These are phyloP conservation scores for Ramaria rubella DNA, from an alignment of 768 basidiomycete genomes.

Conservation along the genomic window DNA sequence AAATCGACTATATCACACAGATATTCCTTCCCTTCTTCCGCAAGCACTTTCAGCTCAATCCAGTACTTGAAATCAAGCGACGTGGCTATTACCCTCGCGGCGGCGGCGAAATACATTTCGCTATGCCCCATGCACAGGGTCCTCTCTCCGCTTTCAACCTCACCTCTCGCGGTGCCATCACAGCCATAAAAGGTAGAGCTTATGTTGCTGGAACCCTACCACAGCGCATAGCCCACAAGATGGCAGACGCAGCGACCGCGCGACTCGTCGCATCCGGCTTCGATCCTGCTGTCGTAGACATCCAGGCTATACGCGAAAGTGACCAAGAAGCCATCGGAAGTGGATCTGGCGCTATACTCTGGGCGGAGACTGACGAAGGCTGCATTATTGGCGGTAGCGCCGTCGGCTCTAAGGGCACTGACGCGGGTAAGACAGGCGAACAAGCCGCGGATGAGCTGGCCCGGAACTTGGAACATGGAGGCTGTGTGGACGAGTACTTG, in stretches of 20 bases:
- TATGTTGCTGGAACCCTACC: conserved; percentile 62
- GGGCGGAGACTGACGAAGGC: conserved; percentile 66
- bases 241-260: conserved; percentile 48
- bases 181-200: conserved; percentile 46
- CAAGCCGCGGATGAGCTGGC: conserved; percentile 56
- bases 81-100: conserved; percentile 73
- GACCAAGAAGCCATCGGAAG: conserved; percentile 38
- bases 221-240: conserved; percentile 42
- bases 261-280: conserved; percentile 38
- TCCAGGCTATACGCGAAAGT: conserved; percentile 36
- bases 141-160: conserved; percentile 45
- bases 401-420: conserved; percentile 45
- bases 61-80: conserved; percentile 41
- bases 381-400: conserved; percentile 66
- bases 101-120: conserved; percentile 53
- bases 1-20: conserved; percentile 64
- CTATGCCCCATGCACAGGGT: conserved; percentile 25
- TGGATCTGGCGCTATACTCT: conserved; percentile 67
- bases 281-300: conserved; percentile 29
- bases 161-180: conserved; percentile 50
- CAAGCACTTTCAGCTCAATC: conserved; percentile 42
- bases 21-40: conserved; percentile 64
- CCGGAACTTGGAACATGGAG: conserved; percentile 52
- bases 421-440: conserved; percentile 44
- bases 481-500: conserved; percentile 63